Conservation (phyloP, 2,329 filamentous ascomycete genomes). For the Cadophora malorum region DNA sequence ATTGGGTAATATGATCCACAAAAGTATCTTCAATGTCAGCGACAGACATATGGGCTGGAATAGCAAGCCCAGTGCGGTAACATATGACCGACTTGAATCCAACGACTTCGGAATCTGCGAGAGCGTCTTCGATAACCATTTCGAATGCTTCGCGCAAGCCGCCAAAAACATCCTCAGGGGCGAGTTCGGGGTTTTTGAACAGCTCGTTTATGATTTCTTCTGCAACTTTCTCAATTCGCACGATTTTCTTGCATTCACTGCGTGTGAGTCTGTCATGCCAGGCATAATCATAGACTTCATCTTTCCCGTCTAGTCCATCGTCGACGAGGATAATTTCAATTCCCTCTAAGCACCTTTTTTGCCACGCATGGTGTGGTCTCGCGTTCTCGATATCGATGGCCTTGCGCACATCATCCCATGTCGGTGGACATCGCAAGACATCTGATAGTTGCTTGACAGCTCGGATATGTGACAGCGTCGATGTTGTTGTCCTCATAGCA, state of each 20-base stretch:
- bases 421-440: conserved; percentile 68
- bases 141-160: conserved; percentile 49
- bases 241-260: conserved; percentile 72
- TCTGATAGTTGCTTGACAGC: conserved; percentile 71
- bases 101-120: conserved; percentile 71
- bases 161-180: conserved; percentile 47
- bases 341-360: conserved; percentile 69
- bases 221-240: conserved; percentile 78
- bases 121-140: conserved; percentile 59
- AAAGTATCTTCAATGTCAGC: conserved; percentile 36
- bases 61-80: conserved; percentile 75
- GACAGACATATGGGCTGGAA: conserved; percentile 52
- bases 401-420: conserved; percentile 60
- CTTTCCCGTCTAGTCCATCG: conserved; percentile 68
- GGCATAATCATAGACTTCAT: conserved; percentile 62
- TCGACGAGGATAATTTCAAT: conserved; percentile 81
- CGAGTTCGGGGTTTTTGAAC: conserved; percentile 46
- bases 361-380: conserved; percentile 57
- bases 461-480: conserved; percentile 72
- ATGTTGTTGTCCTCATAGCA: conserved; percentile 66
- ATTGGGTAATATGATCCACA: conserved; percentile 41
- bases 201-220: conserved; percentile 62
- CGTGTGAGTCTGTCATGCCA: conserved; percentile 72
- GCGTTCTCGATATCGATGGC: conserved; percentile 39
- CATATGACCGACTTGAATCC: conserved; percentile 87